phyloP scores from a whole-genome alignment of 2,329 filamentous ascomycete genomes.

The Tolypocladium tropicale region DNA sequence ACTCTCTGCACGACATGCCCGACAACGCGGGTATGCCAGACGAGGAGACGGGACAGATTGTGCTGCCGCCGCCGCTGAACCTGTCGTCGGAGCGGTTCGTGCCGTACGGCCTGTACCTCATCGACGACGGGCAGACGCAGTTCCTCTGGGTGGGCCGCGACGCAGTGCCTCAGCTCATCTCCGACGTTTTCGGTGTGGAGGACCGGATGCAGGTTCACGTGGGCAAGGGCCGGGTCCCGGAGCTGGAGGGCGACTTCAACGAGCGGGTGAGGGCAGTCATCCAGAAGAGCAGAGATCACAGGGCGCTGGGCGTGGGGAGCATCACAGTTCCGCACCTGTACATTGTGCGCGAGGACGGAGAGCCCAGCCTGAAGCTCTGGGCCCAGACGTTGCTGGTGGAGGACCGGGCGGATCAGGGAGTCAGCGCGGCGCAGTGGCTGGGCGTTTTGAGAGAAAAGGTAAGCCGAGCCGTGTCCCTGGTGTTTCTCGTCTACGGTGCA shows the following conservation, averaged over 20 bases:
- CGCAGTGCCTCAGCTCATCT: slow-evolving; percentile 76
- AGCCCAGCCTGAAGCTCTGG: slow-evolving; percentile 92
- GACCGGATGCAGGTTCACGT: slow-evolving; percentile 80
- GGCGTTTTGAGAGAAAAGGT: slow-evolving; percentile 92
- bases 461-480: slow-evolving; percentile 8
- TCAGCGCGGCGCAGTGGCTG: slow-evolving; percentile 91
- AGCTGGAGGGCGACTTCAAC: slow-evolving; percentile 93
- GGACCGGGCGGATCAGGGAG: slow-evolving; percentile 85
- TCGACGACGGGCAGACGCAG: slow-evolving; percentile 94
- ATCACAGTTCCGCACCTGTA: slow-evolving; percentile 91
- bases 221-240: slow-evolving; percentile 78
- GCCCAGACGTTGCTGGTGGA: slow-evolving; percentile 93
- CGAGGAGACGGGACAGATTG: slow-evolving; percentile 75
- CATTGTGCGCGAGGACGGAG: slow-evolving; percentile 87
- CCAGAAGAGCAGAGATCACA: slow-evolving; percentile 84
- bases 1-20: slow-evolving; percentile 92
- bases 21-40: slow-evolving; percentile 83
- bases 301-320: slow-evolving; percentile 78
- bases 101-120: slow-evolving; percentile 85
- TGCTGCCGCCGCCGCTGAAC: slow-evolving; percentile 75
- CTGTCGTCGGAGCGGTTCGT: slow-evolving; percentile 81
- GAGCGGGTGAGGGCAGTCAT: slow-evolving; percentile 84
- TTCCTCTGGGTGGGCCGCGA: slow-evolving; percentile 96
- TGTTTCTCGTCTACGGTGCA: background rate
- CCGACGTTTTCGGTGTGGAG: slow-evolving; percentile 81